Evolutionary conservation across 2,329 filamentous ascomycete species (phyloP).

Genomic region (Karstenula rhodostoma): DNA sequence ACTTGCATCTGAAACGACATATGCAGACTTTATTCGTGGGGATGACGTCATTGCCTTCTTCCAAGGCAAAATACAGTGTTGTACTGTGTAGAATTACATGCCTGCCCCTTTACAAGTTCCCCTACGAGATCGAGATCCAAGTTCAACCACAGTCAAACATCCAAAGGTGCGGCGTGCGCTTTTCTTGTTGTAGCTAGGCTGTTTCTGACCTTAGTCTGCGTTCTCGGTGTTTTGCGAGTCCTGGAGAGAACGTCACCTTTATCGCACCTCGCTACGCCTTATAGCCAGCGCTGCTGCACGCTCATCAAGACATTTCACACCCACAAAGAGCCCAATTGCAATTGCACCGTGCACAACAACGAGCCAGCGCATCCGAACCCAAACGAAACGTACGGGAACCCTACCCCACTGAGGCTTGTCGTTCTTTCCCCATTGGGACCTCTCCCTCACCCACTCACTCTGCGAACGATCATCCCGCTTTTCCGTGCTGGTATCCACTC

Average conservation of each 20-base stretch:
- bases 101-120: background rate
- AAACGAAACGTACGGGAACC: background rate
- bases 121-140: background rate
- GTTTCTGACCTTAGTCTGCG: conserved; percentile 4
- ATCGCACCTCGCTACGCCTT: background rate
- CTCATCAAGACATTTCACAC: background rate
- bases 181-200: conserved; percentile 3
- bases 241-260: conserved; percentile 4
- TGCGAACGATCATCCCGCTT: conserved; percentile 4
- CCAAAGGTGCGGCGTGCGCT: background rate
- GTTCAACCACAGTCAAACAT: background rate
- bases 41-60: too few species aligned
- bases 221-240: background rate
- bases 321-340: background rate
- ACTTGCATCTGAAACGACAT: too few species aligned
- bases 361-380: background rate
- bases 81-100: background rate
- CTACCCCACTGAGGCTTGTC: conserved; percentile 2
- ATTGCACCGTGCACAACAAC: background rate
- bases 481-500: conserved; percentile 8
- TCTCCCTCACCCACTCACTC: conserved; percentile 1
- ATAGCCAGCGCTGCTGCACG: background rate
- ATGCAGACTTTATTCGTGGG: too few species aligned
- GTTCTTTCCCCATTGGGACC: conserved; percentile 7
- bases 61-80: background rate